A percentile compares a stretch with the other conserved stretches of the same genome.
phyloP scores from a whole-genome alignment of 177 flowering plant genomes.

The Vitis hybrid region DNA sequence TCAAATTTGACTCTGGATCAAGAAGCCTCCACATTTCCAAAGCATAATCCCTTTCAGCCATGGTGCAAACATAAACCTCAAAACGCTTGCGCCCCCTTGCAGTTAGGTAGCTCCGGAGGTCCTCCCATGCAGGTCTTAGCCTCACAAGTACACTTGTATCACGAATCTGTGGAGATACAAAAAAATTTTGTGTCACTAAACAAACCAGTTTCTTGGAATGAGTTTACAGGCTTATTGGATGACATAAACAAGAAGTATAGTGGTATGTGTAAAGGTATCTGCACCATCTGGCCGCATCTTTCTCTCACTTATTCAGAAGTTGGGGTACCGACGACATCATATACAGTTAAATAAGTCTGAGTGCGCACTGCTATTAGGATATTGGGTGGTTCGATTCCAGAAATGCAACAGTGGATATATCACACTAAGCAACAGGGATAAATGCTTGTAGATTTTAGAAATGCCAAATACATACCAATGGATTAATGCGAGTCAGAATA shows the following conservation, averaged over 20 bases:
- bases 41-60: constrained; percentile 99
- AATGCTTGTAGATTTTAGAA: background rate
- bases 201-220: background rate
- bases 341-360: background rate
- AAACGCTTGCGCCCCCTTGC: constrained; percentile 99
- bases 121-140: constrained; percentile 99
- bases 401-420: background rate
- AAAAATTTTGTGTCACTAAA: constrained; percentile 1
- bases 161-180: constrained; percentile 58
- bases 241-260: background rate
- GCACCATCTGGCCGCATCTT: background rate
- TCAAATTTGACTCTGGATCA: constrained; percentile 93
- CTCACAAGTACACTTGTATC: constrained; percentile 99
- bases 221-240: background rate
- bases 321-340: background rate
- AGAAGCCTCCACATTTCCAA: constrained; percentile 99
- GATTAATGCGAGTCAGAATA: constrained; percentile 94
- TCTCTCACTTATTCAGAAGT: background rate
- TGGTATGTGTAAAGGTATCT: background rate
- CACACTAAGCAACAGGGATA: background rate
- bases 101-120: constrained; percentile 90
- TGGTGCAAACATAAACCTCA: constrained; percentile 99
- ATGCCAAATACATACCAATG: constrained; percentile 53
- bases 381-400: background rate
- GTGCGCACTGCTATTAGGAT: too few species aligned